Evolutionary conservation across 345 rosid species (phyloP).

Genomic region (Corchorus olitorius): DNA sequence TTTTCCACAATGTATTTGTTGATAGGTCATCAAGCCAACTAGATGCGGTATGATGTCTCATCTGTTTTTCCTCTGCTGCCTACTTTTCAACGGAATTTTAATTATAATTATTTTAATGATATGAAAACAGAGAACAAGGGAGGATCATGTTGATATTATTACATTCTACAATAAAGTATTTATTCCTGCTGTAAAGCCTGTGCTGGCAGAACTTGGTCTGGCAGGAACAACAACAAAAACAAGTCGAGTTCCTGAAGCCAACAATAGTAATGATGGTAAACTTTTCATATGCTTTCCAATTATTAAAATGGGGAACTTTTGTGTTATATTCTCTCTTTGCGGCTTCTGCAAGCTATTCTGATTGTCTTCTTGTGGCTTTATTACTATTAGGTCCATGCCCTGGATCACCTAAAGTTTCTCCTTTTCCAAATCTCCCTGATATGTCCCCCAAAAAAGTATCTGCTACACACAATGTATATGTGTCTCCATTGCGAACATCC

Average conservation of each 20-base stretch:
- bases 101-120: slow-evolving; percentile 30
- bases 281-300: not conserved
- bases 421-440: slow-evolving; percentile 90
- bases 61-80: slow-evolving; percentile 3
- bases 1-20: slow-evolving; percentile 81
- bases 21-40: slow-evolving; percentile 67
- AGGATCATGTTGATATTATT: slow-evolving; percentile 89
- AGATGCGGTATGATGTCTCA: slow-evolving; percentile 49
- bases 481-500: slow-evolving; percentile 91
- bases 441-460: slow-evolving; percentile 98
- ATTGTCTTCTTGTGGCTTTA: slow-evolving; percentile 23
- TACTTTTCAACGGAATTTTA: slow-evolving; percentile 25
- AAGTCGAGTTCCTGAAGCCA: slow-evolving; percentile 50
- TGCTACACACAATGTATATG: slow-evolving; percentile 83
- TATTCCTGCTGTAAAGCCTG: slow-evolving; percentile 78
- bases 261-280: slow-evolving; percentile 61
- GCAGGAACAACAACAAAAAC: slow-evolving; percentile 44
- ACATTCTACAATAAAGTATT: slow-evolving; percentile 91
- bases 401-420: slow-evolving; percentile 80
- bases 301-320: not conserved
- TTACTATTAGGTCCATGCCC: slow-evolving; percentile 70
- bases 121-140: slow-evolving; percentile 69
- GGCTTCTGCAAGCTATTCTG: slow-evolving; percentile 17
- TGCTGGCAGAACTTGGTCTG: slow-evolving; percentile 82
- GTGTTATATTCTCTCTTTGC: slow-evolving; percentile 2